phyloP scores from a whole-genome alignment of 1,284 basidiomycete genomes.

The Ganoderma sp. region DNA sequence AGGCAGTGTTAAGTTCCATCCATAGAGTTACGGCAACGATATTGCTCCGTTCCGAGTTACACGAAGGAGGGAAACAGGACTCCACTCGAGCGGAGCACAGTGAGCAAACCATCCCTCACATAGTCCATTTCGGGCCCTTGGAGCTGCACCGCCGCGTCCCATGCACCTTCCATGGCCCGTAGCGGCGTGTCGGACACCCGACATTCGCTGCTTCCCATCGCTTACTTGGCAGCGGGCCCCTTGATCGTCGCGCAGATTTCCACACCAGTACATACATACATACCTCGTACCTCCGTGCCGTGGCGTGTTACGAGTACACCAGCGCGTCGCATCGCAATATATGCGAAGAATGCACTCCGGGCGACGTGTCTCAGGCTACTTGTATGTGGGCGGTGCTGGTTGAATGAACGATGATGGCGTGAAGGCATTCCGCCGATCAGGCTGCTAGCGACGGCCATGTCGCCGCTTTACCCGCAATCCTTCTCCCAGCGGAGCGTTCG shows the following conservation, averaged over 20 bases:
- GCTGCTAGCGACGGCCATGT: constrained; percentile 3
- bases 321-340: constrained; percentile 3
- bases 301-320: not conserved
- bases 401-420: constrained; percentile 2
- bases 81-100: not conserved
- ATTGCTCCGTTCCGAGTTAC: not conserved
- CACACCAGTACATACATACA: not conserved
- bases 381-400: not conserved
- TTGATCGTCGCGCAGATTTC: constrained; percentile 1
- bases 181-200: not conserved
- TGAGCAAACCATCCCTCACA: not conserved
- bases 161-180: not conserved
- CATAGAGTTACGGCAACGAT: not conserved
- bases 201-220: not conserved
- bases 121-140: not conserved
- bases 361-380: not conserved
- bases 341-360: not conserved
- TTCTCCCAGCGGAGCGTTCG: not conserved
- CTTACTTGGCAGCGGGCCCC: not conserved
- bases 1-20: not conserved
- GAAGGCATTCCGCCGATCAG: not conserved
- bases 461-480: not conserved
- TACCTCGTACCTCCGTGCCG: not conserved
- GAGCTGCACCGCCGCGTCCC: not conserved
- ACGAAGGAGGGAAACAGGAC: not conserved